Evolutionary conservation across 768 basidiomycete species (phyloP), one percentile per base, ranked within the genome.

Genomic region (Leccinum disarticulatum): DNA sequence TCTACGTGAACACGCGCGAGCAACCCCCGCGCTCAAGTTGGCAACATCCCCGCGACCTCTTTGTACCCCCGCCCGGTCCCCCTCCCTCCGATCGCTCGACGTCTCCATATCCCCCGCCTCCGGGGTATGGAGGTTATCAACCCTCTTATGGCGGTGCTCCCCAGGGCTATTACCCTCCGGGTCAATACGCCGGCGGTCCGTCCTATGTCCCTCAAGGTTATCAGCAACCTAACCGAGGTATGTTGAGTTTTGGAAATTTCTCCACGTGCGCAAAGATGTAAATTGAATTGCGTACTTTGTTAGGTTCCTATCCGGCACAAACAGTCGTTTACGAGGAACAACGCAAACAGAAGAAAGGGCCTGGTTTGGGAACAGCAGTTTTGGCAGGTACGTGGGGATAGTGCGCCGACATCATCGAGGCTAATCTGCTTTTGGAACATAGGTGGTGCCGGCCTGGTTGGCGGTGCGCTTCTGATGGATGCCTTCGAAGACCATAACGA

Each of bases 361-460:
- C 77, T 43, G 83, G 85, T 13, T 72, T 81, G 73, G 85, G 86
- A 28, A 75, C 77, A 28, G 73, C 76, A 38, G 53, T 81, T 6
- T 66, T 76, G 55, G 79, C 78, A 52, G 84, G 83, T 84, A 53
- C 52, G 78, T 68, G 3, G 22, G 50, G 4, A 57, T 15, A 22
- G 50, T 47, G 30, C 41, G 43, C 54, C 33, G 55, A 43, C 51
- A 22, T 36, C 11, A 46, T 30, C 28, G 17, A 50, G 28, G 13
- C 59, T 62, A 25, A 65, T 60, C 35, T 25, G 38, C 30, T 41
- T 49, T 54, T 33, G 56, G 17, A 55, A 54, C 27, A 56, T 60
- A 81, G 87, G 80, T 63, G 87, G 82, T 66, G 87, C 77, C 15
- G 89, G 86, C 59, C 69, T 89, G n/a, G 68, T 87, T n/a, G 87